phyloP scores from a whole-genome alignment of 2,329 filamentous ascomycete genomes.

The Colletotrichum magnum region DNA sequence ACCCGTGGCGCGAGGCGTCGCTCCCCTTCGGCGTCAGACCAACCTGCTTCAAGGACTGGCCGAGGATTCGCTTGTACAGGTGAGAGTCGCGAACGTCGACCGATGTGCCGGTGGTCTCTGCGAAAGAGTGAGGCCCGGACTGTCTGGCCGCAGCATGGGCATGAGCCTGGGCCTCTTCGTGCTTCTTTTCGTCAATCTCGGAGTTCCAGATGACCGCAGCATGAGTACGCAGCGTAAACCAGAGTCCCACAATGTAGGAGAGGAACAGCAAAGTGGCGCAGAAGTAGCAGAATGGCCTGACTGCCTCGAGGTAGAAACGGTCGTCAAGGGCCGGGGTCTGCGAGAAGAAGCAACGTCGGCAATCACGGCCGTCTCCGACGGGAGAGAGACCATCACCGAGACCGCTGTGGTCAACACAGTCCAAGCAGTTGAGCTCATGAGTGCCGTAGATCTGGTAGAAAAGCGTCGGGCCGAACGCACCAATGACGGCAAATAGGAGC shows the following conservation, averaged over 20 bases:
- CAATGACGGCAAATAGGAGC: constrained; percentile 95
- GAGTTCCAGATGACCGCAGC: constrained; percentile 97
- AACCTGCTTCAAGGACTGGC: constrained; percentile 88
- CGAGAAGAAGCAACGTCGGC: constrained; percentile 93
- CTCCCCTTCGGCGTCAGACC: constrained; percentile 74
- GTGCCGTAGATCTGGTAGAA: constrained; percentile 99
- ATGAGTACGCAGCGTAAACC: constrained; percentile 96
- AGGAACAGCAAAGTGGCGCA: constrained; percentile 88
- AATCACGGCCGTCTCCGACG: constrained; percentile 74
- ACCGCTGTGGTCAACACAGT: constrained; percentile 66
- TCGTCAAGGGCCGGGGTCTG: constrained; percentile 88
- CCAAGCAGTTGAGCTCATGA: constrained; percentile 91
- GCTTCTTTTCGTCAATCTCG: constrained; percentile 83
- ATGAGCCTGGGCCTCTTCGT: constrained; percentile 63
- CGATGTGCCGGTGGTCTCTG: constrained; percentile 63
- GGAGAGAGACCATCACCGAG: constrained; percentile 44
- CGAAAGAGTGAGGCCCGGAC: constrained; percentile 55
- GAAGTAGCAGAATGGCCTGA: constrained; percentile 94
- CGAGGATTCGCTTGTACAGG: constrained; percentile 92
- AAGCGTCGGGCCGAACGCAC: constrained; percentile 92
- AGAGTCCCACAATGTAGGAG: constrained; percentile 92
- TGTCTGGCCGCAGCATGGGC: constrained; percentile 49
- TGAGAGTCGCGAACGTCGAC: constrained; percentile 86
- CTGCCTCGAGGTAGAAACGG: constrained; percentile 89
- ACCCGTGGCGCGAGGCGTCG: constrained; percentile 57